Evolutionary conservation across 768 basidiomycete genomes (phyloP).

Genomic region (Kondoa subrosea): DNA sequence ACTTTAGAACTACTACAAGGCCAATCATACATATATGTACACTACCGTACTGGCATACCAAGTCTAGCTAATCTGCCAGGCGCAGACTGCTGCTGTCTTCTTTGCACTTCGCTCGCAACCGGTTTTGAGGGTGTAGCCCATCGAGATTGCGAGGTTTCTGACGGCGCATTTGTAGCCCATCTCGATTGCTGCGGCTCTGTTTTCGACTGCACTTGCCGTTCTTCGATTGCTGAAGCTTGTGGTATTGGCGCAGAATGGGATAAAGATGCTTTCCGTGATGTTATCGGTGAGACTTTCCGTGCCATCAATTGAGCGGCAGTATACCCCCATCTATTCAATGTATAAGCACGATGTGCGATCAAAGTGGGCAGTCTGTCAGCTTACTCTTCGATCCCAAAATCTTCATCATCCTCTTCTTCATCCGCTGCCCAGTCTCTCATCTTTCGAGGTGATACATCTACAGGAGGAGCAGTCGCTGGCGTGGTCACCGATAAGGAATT

Average conservation of each 20-base stretch:
- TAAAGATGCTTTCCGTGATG: neutral
- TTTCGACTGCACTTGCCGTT: neutral
- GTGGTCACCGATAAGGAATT: too few relatives aligned
- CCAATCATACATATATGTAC: too few relatives aligned
- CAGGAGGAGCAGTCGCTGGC: too few relatives aligned
- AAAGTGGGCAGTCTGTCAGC: neutral
- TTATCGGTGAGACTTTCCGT: neutral
- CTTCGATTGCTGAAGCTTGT: neutral
- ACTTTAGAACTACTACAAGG: neutral
- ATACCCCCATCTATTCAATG: neutral
- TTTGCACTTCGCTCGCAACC: neutral
- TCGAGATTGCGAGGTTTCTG: neutral
- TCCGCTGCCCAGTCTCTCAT: neutral
- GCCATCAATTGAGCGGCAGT: neutral
- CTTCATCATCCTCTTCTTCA: neutral
- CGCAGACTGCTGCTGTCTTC: neutral
- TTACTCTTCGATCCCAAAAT: neutral
- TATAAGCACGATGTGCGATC: neutral
- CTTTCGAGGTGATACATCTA: neutral
- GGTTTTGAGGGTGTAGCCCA: neutral
- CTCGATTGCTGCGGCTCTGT: neutral
- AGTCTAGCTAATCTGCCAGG: neutral
- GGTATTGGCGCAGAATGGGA: neutral
- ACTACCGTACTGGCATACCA: neutral
- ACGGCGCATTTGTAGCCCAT: neutral